These are phyloP conservation scores for Boletus rubescentipes DNA, from an alignment of 768 basidiomycete species.

Conservation along the genomic window DNA sequence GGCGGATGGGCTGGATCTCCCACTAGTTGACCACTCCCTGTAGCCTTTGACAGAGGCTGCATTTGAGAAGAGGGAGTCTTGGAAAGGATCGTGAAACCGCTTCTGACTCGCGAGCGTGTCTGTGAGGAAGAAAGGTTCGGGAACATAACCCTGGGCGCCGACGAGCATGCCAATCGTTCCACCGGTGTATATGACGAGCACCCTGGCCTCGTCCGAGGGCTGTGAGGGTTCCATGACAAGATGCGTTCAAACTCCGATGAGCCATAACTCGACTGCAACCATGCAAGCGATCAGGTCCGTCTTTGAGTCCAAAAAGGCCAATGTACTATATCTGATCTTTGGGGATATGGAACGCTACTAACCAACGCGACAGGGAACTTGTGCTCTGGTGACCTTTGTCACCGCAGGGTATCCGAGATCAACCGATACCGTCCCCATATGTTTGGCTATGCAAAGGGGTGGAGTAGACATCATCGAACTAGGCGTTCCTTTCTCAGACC, in stretches of 20 bases:
- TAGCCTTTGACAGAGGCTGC: conserved; percentile 77
- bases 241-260: conserved; percentile 5
- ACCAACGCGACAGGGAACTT: conserved; percentile 31
- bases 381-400: conserved; percentile 82
- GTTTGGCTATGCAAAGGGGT: conserved; percentile 91
- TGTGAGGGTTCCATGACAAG: conserved; percentile 47
- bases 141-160: conserved; percentile 72
- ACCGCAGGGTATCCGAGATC: conserved; percentile 89
- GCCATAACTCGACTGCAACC: not conserved
- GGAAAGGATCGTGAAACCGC: conserved; percentile 89
- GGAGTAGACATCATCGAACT: conserved; percentile 95
- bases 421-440: conserved; percentile 78
- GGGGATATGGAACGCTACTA: not conserved
- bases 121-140: conserved; percentile 85
- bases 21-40: conserved; percentile 70
- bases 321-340: conserved; percentile 5
- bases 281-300: conserved; percentile 33
- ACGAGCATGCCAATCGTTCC: conserved; percentile 91
- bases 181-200: conserved; percentile 88
- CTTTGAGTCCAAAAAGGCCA: conserved; percentile 26
- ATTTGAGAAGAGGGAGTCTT: conserved; percentile 84
- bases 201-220: conserved; percentile 66
- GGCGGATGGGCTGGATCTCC: conserved; percentile 50
- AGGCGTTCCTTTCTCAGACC: conserved; percentile 79
- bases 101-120: conserved; percentile 79